phyloP scores from a whole-genome alignment of 1,139 yeast genomes.

The Zygotorulaspora mrakii region DNA sequence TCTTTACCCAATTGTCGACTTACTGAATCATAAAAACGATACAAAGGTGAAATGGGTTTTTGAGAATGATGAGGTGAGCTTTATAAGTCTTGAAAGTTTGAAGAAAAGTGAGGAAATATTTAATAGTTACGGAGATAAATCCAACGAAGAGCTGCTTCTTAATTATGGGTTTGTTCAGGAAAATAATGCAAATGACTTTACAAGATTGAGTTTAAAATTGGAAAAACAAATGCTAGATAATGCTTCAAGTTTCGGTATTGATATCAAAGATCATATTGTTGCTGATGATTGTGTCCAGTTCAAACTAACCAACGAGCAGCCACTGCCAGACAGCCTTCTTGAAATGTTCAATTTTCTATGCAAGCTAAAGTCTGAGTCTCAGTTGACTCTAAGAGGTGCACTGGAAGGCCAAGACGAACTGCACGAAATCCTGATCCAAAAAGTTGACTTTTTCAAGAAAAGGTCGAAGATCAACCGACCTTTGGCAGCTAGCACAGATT shows the following conservation, averaged over 20 bases:
- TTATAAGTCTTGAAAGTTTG: slow-evolving; percentile 16
- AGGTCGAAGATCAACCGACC: slow-evolving; percentile 22
- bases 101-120: slow-evolving; percentile 49
- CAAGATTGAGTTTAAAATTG: slow-evolving; percentile 55
- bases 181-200: slow-evolving; percentile 54
- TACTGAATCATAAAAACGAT: slow-evolving; percentile 65
- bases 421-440: slow-evolving; percentile 47
- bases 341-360: slow-evolving; percentile 35
- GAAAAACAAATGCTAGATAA: slow-evolving; percentile 34
- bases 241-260: slow-evolving; percentile 26
- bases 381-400: slow-evolving; percentile 32
- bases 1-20: slow-evolving; percentile 73
- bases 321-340: slow-evolving; percentile 32
- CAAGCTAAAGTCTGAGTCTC: slow-evolving; percentile 29
- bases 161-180: slow-evolving; percentile 64
- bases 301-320: slow-evolving; percentile 15
- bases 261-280: slow-evolving; percentile 16
- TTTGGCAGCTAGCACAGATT: slow-evolving; percentile 18
- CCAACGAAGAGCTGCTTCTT: slow-evolving; percentile 64
- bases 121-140: slow-evolving; percentile 84
- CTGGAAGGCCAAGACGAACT: slow-evolving; percentile 45
- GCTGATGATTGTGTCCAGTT: slow-evolving; percentile 29
- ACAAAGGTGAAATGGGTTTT: slow-evolving; percentile 64
- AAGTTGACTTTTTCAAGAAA: slow-evolving; percentile 38
- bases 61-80: slow-evolving; percentile 36